Base-by-base conservation (phyloP, 495 filamentous ascomycete genomes). In the Aspergillus cristatus region DNA sequence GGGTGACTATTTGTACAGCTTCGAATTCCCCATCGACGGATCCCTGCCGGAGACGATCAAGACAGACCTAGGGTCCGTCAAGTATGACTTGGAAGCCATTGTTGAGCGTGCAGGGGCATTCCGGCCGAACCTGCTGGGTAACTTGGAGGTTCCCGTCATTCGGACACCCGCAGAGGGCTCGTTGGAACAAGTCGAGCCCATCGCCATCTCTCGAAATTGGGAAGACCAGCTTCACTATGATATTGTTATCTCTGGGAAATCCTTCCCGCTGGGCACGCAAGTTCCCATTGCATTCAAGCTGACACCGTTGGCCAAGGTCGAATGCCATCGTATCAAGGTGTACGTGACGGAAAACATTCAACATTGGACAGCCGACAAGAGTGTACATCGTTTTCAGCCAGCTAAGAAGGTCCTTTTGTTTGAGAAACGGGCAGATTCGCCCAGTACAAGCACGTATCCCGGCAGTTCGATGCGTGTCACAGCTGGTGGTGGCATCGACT, bases 221-320 rank as follows among this genome's bases (percentile, higher is more conserved):
- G 91, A 98, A 51, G 93, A 98, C 51, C 91, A 98, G 51, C 72
- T 98, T 22, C 89, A 96, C 50, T 98, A 98, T 60, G 91, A 98
- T 49, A 98, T 98, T 42, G 85, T 97, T 48, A 95, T 98, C 43
- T 96, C 90, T 3, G 91, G 93, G 35, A 98, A 98, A 76, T 94
- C 90, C 1, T 98, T 98, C 50, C 87, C 91, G 3, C 70, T 98
- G 11, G 93, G 93, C 14, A 72, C 84, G 3, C 86, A 87, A 49
- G 87, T 98, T 16, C 91, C 91, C 11, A 95, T 98, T 41, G 91
- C 93, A 2, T 97, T 98, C 70, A 97, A 95, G 51, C 71, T 98
- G 40, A 98, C 90, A 2, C 91, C 91, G 1, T 62, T 98, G 14
- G 91, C 91, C 24, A 98, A 98, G 62, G 89, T 97, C 10, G 87